Evolutionary conservation across 2,329 filamentous ascomycete genomes (phyloP), one percentile per base, ranked within the genome.

Genomic region (Ciborinia camelliae): DNA sequence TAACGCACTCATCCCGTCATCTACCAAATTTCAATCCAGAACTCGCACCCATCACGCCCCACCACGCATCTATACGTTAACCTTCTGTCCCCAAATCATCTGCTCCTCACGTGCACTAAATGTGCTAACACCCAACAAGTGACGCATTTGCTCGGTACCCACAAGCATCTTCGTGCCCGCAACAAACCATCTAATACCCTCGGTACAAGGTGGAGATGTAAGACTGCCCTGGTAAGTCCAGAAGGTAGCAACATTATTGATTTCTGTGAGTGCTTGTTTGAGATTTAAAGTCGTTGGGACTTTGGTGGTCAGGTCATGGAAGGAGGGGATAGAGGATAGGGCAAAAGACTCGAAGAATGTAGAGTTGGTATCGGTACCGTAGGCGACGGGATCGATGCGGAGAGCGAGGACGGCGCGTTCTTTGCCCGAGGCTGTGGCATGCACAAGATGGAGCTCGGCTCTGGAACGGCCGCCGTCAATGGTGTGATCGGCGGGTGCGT

Each of bases 361-460:
- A 2, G 55, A 47, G 28, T 58, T 58, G 67, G 28, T 14, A 23
- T 20, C 15, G 41, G 28, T 47, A 23, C 41, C 55, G 5, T 26
- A 47, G 14, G 62, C 4, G 20, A 63, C 77, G 0, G 79, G 78
- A 62, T 81, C 80, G 48, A 83, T 74, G 20, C 77, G 77, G 69
- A 83, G 76, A 10, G 77, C 81, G 1, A 83, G 70, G 1, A 83
- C 81, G 20, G 79, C 80, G 2, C 74, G 72, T 50, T 80, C 77
- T 30, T 77, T 73, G 58, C 80, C 80, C 0, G 71, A 67, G 10
- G 73, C 74, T 65, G 80, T 77, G 61, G 77, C 77, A 66, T 82
- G 80, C 3, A 83, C 81, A 45, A 81, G 75, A 70, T 83, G 81
- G 26, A 83, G 71, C 68, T 83, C 81, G 43, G 80, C 79, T 66